Evolutionary conservation across 306 rosid species (phyloP).

Genomic region (Lathyrus tuberosus): DNA sequence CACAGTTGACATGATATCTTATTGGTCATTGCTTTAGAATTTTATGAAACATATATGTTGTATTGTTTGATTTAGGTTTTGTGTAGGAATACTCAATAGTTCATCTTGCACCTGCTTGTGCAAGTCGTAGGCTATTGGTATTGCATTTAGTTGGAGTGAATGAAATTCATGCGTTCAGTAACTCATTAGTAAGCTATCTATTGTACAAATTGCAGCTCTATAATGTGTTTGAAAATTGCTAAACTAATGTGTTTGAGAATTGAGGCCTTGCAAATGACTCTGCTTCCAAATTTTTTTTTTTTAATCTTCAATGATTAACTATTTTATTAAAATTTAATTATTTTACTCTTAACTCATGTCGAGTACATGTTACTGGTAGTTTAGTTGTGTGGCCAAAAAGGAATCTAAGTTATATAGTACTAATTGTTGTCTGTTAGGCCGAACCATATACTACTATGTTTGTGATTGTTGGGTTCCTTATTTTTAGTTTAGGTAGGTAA

Average conservation of each 20-base stretch:
- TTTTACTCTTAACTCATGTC: not conserved
- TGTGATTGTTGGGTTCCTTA: conserved; percentile 20
- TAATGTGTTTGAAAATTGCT: not conserved
- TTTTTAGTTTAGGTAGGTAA: conserved; percentile 14
- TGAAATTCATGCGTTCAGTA: conserved; percentile 8
- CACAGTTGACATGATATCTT: conserved; percentile 18
- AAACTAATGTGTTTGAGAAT: conserved; percentile 9
- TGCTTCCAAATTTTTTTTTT: not conserved
- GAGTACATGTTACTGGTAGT: conserved; percentile 10
- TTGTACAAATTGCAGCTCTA: not conserved
- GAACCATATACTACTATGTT: not conserved
- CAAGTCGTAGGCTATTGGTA: conserved; percentile 19
- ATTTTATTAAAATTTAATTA: not conserved
- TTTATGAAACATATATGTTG: conserved; percentile 32
- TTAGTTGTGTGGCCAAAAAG: not conserved
- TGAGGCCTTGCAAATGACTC: not conserved
- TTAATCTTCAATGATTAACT: not conserved
- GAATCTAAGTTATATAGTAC: not conserved
- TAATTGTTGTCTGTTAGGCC: conserved; percentile 5
- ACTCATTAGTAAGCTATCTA: not conserved
- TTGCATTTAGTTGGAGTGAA: conserved; percentile 33
- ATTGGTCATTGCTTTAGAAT: not conserved
- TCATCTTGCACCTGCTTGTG: conserved; percentile 22
- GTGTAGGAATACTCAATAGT: conserved; percentile 38
- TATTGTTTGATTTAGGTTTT: conserved; percentile 40